Evolutionary conservation across 805 yeast genomes (phyloP), one percentile per base, ranked within the genome.

Genomic region (Helenozyma rhizophorensis): DNA sequence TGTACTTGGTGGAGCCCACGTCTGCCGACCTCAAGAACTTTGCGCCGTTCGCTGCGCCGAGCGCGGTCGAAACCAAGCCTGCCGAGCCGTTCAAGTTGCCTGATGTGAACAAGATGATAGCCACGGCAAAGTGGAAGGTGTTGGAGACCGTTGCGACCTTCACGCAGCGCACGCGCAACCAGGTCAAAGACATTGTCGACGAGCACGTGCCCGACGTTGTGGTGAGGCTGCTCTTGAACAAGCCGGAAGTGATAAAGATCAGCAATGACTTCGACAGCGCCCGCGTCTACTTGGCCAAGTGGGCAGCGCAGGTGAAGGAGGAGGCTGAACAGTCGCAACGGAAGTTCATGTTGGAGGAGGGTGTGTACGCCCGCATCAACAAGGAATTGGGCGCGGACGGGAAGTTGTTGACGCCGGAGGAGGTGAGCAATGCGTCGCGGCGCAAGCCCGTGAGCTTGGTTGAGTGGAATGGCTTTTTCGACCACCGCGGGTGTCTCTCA

Each of bases 251-350:
- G 9, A 73, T 71, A 47, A 76, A 72, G 35, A 75, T 90, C 16
- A 85, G 93, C 37, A 84, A 86, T 42, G 97, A 90, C 42, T 93
- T 89, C 53, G 97, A 89, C 51, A 79, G 90, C 32, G 97, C 97
- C 0, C 74, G 89, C 33, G 83, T 88, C 4, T 90, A 87, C 55
- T 66, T 90, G 38, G 97, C 97, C 4, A 89, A 88, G 62, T 93
- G 97, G 97, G 97, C 97, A 0, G 72, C 86, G 47, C 86, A 86
- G 18, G 93, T 93, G 8, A 93, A 90, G 47, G 89, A 88, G 48
- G 95, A 90, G 55, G 93, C 96, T 2, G 88, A 65, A 38, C 56
- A 78, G 45, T 73, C 76, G 32, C 68, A 74, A 39, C 59, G 76
- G 39, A 64, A 66, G 36, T 64, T 66, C 48, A 65, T 72, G 48